Evolutionary conservation across 805 yeast species (phyloP).

Genomic region (Candida adriatica): DNA sequence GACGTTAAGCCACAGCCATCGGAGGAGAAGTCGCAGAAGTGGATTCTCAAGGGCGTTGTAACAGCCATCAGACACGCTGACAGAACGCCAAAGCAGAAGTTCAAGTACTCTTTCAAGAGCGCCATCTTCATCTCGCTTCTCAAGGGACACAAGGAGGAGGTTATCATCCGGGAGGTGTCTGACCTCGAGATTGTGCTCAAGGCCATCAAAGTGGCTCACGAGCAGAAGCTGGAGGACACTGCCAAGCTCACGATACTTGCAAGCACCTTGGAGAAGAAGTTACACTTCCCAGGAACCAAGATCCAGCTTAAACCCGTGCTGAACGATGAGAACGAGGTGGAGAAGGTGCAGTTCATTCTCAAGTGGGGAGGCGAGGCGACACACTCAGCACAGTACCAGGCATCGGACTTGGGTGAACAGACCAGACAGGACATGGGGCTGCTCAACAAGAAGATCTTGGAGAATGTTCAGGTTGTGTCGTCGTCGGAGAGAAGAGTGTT

Average conservation of each 20-base stretch:
- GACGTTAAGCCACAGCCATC: constrained; percentile 31
- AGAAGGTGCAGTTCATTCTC: constrained; percentile 89
- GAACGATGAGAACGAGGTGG: constrained; percentile 62
- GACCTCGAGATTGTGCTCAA: constrained; percentile 82
- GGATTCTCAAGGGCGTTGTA: constrained; percentile 94
- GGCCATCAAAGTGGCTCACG: constrained; percentile 77
- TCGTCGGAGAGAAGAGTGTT: constrained; percentile 94
- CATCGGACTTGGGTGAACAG: constrained; percentile 92
- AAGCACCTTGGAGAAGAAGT: constrained; percentile 80
- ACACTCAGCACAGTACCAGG: constrained; percentile 93
- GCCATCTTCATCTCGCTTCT: constrained; percentile 78
- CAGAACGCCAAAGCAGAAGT: constrained; percentile 96
- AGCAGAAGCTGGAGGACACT: constrained; percentile 71
- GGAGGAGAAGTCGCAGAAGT: constrained; percentile 59
- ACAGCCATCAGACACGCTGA: constrained; percentile 95
- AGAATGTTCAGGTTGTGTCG: constrained; percentile 80
- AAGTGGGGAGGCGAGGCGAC: constrained; percentile 99
- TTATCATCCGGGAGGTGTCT: constrained; percentile 83
- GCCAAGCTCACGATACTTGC: constrained; percentile 70
- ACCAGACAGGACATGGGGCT: constrained; percentile 86
- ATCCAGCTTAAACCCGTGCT: constrained; percentile 90
- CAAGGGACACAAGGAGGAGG: constrained; percentile 94
- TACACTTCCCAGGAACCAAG: constrained; percentile 92
- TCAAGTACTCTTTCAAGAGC: constrained; percentile 89
- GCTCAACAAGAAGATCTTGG: constrained; percentile 75